A percentile compares a stretch with the other conserved stretches of the same genome.
Conservation (phyloP, 2,329 filamentous ascomycete genomes). For the Aspergillus sp. region DNA sequence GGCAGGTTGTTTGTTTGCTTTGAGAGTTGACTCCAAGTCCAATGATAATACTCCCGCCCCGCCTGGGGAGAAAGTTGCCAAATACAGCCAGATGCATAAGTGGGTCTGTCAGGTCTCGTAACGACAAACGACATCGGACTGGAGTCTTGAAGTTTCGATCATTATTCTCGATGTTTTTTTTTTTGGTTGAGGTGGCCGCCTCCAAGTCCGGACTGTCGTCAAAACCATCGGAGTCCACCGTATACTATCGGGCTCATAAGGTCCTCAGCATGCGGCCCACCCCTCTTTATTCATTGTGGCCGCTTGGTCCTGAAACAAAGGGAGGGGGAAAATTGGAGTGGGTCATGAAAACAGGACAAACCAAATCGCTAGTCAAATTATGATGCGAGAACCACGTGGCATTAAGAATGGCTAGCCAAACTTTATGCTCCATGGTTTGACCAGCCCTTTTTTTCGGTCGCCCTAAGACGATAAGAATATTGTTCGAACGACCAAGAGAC, state of each 20-base stretch:
- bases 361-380: neutral
- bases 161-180: no score
- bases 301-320: neutral
- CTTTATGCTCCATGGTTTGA: conserved; percentile 9
- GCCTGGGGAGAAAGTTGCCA: neutral
- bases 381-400: conserved; percentile 7
- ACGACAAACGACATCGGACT: no score
- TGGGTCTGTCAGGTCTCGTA: neutral
- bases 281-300: neutral
- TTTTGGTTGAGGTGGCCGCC: neutral
- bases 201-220: neutral
- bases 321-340: neutral
- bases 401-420: conserved; percentile 11
- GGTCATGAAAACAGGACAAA: neutral
- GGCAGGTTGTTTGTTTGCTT: conserved; percentile 4
- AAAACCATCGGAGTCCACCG: no score
- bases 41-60: neutral
- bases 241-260: neutral
- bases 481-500: neutral
- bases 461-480: neutral
- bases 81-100: conserved; percentile 7
- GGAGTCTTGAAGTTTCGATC: no score
- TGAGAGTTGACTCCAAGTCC: neutral
- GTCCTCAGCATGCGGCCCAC: neutral
- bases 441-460: neutral